Conservation (phyloP, 2,329 filamentous ascomycete genomes). For the Cadophora malorum region DNA sequence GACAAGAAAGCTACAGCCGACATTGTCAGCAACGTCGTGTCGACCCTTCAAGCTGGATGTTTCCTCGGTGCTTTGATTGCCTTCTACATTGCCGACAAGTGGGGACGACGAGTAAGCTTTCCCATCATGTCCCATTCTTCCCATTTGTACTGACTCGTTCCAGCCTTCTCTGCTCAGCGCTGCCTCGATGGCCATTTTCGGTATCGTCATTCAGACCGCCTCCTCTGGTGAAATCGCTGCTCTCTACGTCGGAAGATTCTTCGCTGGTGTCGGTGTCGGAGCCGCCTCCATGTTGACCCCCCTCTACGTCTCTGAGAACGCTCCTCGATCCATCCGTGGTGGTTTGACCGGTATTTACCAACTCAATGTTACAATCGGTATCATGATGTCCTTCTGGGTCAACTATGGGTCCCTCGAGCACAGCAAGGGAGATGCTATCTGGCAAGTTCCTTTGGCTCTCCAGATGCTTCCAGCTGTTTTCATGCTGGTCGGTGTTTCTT, state of each 20-base stretch:
- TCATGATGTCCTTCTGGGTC: constrained; percentile 52
- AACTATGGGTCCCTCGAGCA: constrained; percentile 56
- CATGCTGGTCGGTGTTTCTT: constrained; percentile 66
- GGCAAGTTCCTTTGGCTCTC: constrained; percentile 67
- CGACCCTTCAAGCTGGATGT: constrained; percentile 71
- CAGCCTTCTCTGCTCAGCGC: constrained; percentile 10
- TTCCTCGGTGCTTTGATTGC: constrained; percentile 67
- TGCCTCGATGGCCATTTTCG: neutral
- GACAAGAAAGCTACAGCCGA: neutral
- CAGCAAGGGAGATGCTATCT: constrained; percentile 51
- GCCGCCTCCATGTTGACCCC: constrained; percentile 51
- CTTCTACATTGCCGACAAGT: constrained; percentile 47
- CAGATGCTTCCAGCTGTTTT: constrained; percentile 69
- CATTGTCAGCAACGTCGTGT: constrained; percentile 68
- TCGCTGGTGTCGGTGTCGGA: constrained; percentile 57
- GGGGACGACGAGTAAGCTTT: constrained; percentile 48
- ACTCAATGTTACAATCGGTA: constrained; percentile 51
- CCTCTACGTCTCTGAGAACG: constrained; percentile 54
- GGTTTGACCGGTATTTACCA: constrained; percentile 58
- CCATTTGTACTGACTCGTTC: neutral
- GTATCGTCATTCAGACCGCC: neutral
- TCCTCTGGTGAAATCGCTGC: constrained; percentile 45
- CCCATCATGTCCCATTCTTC: constrained; percentile 52
- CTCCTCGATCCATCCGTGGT: constrained; percentile 57
- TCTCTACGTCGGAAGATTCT: constrained; percentile 70